Evolutionary conservation across 1,284 basidiomycete species (phyloP).

Genomic region (Leucoagaricus sp.): DNA sequence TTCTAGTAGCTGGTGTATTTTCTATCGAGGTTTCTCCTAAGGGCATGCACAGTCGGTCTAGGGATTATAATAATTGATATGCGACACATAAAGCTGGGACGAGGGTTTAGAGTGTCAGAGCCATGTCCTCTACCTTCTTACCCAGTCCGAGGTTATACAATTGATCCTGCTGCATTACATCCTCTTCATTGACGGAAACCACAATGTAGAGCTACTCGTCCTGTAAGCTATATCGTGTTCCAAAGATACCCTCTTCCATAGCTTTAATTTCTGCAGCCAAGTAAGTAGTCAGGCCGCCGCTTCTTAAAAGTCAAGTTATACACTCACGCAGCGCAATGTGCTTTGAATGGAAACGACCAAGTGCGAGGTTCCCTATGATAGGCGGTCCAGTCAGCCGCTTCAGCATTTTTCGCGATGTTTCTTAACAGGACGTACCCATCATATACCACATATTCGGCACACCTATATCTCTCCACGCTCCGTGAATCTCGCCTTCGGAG

Average conservation of each 20-base stretch:
- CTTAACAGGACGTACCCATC: constrained; percentile 53
- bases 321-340: constrained; percentile 61
- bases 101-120: no score
- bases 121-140: no score
- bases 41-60: no score
- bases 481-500: constrained; percentile 57
- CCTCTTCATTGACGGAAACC: no score
- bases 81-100: no score
- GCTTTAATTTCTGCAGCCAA: constrained; percentile 53
- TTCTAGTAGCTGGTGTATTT: no score
- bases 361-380: constrained; percentile 45
- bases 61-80: no score
- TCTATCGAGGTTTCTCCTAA: no score
- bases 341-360: constrained; percentile 57
- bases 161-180: no score
- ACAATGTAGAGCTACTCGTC: no score
- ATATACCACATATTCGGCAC: constrained; percentile 57
- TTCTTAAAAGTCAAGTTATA: background rate
- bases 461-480: constrained; percentile 51
- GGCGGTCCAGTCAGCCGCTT: no score
- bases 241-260: constrained; percentile 53
- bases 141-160: no score
- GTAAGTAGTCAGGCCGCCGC: constrained; percentile 2
- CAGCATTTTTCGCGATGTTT: background rate
- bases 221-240: constrained; percentile 35